Conservation (phyloP, 805 yeast genomes). For the Pichia occidentalis region DNA sequence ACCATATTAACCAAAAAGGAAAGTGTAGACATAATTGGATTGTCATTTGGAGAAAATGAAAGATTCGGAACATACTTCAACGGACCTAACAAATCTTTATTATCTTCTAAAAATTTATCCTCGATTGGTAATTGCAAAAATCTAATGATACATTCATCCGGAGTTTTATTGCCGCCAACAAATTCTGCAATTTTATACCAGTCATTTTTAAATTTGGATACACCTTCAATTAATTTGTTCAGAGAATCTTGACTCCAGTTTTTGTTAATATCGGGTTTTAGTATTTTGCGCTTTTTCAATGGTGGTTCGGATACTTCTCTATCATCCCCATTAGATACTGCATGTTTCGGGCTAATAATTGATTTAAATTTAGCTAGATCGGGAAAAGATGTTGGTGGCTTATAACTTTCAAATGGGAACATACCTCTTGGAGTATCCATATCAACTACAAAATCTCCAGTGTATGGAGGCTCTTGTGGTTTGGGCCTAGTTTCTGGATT, state of each 20-base stretch:
- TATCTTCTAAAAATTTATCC: conserved; percentile 54
- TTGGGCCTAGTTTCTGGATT: conserved; percentile 70
- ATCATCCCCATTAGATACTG: conserved; percentile 1
- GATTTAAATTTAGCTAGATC: conserved; percentile 27
- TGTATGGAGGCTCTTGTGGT: conserved; percentile 62
- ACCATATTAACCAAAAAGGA: conserved; percentile 81
- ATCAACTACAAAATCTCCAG: conserved; percentile 70
- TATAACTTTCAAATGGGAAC: conserved; percentile 84
- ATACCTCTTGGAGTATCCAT: conserved; percentile 89
- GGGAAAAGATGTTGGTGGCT: conserved; percentile 48
- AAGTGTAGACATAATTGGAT: conserved; percentile 90
- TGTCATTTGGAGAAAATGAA: conserved; percentile 80
- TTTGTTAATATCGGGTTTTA: conserved; percentile 31
- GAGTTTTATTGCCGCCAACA: conserved; percentile 55
- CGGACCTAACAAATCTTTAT: conserved; percentile 53
- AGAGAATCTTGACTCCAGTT: conserved; percentile 67
- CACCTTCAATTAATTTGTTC: conserved; percentile 53
- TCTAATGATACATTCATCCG: conserved; percentile 74
- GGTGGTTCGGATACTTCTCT: conserved; percentile 12
- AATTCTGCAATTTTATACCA: conserved; percentile 72
- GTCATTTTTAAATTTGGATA: conserved; percentile 58
- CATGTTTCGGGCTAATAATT: background rate
- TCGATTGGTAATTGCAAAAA: conserved; percentile 79
- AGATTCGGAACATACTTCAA: conserved; percentile 76
- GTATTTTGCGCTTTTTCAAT: conserved; percentile 21